Evolutionary conservation across 768 basidiomycete species (phyloP).

Genomic region (Mycena vitilis): DNA sequence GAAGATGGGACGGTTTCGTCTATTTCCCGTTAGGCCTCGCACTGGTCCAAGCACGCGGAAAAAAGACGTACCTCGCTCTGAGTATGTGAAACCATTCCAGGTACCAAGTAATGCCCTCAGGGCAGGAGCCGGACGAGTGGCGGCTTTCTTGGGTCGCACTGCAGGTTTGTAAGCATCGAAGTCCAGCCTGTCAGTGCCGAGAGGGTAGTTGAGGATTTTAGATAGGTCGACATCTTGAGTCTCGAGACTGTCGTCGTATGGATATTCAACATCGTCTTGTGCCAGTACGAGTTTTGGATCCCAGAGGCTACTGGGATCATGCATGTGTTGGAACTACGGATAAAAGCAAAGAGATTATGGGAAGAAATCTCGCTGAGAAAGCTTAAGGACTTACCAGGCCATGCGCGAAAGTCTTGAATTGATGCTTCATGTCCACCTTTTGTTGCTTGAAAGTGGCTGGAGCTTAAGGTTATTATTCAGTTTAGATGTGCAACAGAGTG

Average conservation of each 20-base stretch:
- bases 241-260: conserved; percentile 36
- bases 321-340: conserved; percentile 33
- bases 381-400: conserved; percentile 38
- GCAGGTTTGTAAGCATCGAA: conserved; percentile 33
- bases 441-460: conserved; percentile 42
- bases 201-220: conserved; percentile 36
- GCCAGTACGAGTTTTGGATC: conserved; percentile 33
- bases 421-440: conserved; percentile 38
- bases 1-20: conserved; percentile 24
- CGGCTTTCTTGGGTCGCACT: conserved; percentile 14
- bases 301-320: conserved; percentile 32
- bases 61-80: not conserved
- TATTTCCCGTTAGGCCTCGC: not conserved
- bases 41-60: no score
- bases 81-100: conserved; percentile 37
- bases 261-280: conserved; percentile 34
- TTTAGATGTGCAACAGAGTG: not conserved
- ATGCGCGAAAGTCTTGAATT: conserved; percentile 42
- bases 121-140: conserved; percentile 27
- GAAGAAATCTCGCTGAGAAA: no score
- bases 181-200: conserved; percentile 27
- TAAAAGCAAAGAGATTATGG: no score
- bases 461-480: not conserved
- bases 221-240: conserved; percentile 21
- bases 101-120: conserved; percentile 28